Base-by-base conservation (phyloP, 768 basidiomycete genomes). In the Rhodotorula babjevae region DNA sequence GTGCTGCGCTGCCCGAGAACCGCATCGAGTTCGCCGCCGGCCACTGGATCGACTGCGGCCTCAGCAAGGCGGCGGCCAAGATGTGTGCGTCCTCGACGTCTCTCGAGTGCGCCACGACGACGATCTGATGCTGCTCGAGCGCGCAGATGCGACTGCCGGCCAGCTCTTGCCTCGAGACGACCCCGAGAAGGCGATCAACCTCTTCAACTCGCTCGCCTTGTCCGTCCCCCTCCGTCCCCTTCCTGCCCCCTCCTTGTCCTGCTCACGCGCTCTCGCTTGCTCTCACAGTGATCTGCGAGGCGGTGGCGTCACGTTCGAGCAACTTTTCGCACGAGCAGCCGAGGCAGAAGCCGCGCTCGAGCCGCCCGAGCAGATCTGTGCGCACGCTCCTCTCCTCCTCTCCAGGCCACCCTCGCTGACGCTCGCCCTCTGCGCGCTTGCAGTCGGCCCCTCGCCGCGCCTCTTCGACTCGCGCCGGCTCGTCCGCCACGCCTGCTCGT, bases 161-260 rank as follows among this genome's bases (percentile, higher is more conserved):
- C 29, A 64, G 21, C 58, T 69, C 4, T 49, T 64, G 10, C 63
- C 63, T 1, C 15, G 16, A 12, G 68, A 69, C 36, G 68, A 69
- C 40, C 68, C 68, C 1, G 68, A 69, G 29, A 64, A 65, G n/a
- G 68, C 63, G 2, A 21, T 64, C 49, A 64, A 65, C 40, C 63
- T 69, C 10, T 69, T 69, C 63, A 69, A 69, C 42, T 56, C 68
- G 29, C 63, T 69, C n/a, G 68, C 68, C 16, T 69, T 64, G 68
- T 65, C 42, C 56, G 68, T 57, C 33, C 33, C 36, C 11, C 1
- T 19, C 33, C 27, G 11, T n/a, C 27, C 49, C 62, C 7, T 47
- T 49, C 18, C 47, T 49, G 3, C 23, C 2, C 47, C 47, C 47
- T 49, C 21, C 18, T 23, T 3, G 6, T 27, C 44, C 4, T 31